Evolutionary conservation across 768 basidiomycete species (phyloP), one percentile per base, ranked within the genome.

Genomic region (Lactifluus subvellereus): DNA sequence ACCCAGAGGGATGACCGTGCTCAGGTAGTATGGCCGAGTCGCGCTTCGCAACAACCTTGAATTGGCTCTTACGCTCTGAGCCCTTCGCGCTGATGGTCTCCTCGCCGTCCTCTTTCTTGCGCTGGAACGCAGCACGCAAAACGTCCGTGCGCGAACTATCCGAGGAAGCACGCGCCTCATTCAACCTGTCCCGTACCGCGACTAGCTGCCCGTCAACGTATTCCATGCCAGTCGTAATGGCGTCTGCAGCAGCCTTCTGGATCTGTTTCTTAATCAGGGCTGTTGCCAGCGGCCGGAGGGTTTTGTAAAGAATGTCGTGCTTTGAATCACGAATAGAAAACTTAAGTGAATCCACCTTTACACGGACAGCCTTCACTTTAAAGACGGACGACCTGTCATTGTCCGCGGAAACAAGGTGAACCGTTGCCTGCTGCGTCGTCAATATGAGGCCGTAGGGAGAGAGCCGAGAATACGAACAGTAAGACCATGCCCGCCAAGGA

Each of bases 241-340:
- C 86, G 57, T 85, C 87, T 47, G 77, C 74, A 40, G 86, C 76
- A 1, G 82, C 87, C 69, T 78, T 82, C 72, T 82, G 77, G 69
- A 88, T 79, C 68, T 85, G 88, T 68, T 79, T 82, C 82, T 94
- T 95, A 69, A 99, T 85, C 43, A 97, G 77, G 6, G 83, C 84
- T 2, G 85, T 93, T 13, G 90, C 90, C 45, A 94, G 79, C 4
- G 89, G 87, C 57, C 82, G 84, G 43, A 97, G 68, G 0, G 90
- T 87, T 79, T 89, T 93, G 80, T 95, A 96, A 66, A 95, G 73
- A 30, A 89, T 75, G 69, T 94, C 89, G 75, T 97, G 94, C 75
- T 94, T 95, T 65, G 88, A 83, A 67, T 98, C 94, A 5, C 93
- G 84, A 69, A 99, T 91, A 30, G 85, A 83, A 76, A 95, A 96